Conservation (phyloP, 768 basidiomycete genomes). For the Boletus tomentosulus region DNA sequence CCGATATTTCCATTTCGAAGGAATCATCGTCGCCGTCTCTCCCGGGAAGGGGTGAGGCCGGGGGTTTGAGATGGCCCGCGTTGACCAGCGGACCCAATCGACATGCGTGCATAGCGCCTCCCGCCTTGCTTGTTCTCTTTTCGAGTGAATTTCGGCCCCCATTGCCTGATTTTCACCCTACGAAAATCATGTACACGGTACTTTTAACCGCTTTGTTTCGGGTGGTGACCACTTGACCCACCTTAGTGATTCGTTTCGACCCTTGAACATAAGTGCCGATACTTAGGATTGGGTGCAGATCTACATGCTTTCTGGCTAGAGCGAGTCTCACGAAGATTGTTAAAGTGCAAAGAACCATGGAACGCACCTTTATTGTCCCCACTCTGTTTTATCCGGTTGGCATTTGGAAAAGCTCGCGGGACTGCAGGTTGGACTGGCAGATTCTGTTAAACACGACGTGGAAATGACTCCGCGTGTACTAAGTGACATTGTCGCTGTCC, state of each 20-base stretch:
- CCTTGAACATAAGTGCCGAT: not conserved
- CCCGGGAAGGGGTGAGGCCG: not conserved
- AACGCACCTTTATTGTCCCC: conserved; percentile 6
- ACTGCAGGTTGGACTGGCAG: not conserved
- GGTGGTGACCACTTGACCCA: conserved; percentile 7
- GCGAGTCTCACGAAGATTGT: not conserved
- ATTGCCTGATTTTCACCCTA: not conserved
- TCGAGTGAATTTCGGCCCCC: conserved; percentile 3
- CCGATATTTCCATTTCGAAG: conserved; percentile 8
- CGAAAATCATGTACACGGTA: not conserved
- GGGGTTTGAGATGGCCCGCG: not conserved
- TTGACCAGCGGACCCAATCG: conserved; percentile 11
- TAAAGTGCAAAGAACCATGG: not conserved
- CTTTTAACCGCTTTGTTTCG: conserved; percentile 6
- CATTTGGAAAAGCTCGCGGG: not conserved
- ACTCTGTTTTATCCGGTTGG: not conserved
- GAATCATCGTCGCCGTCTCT: conserved; percentile 14
- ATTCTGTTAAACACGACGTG: conserved; percentile 1
- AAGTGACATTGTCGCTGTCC: conserved; percentile 15
- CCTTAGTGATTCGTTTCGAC: not conserved
- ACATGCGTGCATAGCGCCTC: conserved; percentile 18
- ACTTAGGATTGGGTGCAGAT: conserved; percentile 12
- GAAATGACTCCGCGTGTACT: conserved; percentile 8
- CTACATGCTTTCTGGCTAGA: conserved; percentile 9
- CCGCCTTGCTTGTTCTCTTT: conserved; percentile 3